Base-by-base conservation (phyloP, 495 filamentous ascomycete genomes). In the Astrothelium subdiscretum region DNA sequence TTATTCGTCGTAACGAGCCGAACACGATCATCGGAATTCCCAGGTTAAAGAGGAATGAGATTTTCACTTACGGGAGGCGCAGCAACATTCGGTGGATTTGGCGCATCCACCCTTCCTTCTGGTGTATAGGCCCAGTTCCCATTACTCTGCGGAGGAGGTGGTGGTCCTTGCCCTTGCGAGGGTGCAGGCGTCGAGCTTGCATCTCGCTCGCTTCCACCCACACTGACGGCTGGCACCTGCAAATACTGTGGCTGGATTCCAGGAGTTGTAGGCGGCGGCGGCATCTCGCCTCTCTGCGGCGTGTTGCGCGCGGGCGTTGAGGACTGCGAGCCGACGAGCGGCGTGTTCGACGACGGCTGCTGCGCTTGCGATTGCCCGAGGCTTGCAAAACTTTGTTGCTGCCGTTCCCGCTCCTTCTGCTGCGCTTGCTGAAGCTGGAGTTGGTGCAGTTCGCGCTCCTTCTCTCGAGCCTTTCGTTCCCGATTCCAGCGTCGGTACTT, bases 401-500 rank as follows among this genome's bases (percentile, higher is more conserved):
- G 67, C 64, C 70, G 80, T 78, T 73, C 43, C 29, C 24, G 48
- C 24, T 54, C 22, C 20, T n/a, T 48, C 48, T 54, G 48, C 20
- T 54, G 48, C n/a, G n/a, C n/a, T 29, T 54, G 48, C 8, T 54
- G 48, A 20, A 27, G 5, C 48, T 27, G 48, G 20, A 27, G 5
- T 24, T 27, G 48, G 20, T 54, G 48, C 0, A 29, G 20, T 15
- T 54, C 48, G 60, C 54, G 20, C 63, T 63, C 31, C 35, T 42
- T 59, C 57, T 32, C 57, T 10, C 35, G 4, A 3, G 57, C 57
- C 60, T 77, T 75, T 29, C 70, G 70, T 31, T 84, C 81, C 10
- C 80, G 78, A 31, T 84, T 65, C 44, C 83, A 79, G 65, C 86
- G 86, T 43, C 77, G 76, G 29, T 89, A 77, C 59, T 74, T 82